These are phyloP conservation scores for Suhomyces faveliae DNA, from an alignment of 805 yeast species.

Conservation along the genomic window DNA sequence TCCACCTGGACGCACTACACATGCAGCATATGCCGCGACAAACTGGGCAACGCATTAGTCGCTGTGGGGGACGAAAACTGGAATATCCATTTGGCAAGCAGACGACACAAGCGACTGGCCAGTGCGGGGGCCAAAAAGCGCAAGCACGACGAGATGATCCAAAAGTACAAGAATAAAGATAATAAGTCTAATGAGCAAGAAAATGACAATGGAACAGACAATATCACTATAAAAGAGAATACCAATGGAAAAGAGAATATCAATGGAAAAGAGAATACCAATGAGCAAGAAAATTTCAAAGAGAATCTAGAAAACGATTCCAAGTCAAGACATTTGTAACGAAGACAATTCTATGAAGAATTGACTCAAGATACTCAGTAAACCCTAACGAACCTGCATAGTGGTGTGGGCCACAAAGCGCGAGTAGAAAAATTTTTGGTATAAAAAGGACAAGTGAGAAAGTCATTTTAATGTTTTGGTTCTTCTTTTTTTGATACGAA, in stretches of 20 bases:
- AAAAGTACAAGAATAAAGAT: constrained; percentile 1
- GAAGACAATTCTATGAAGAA: too few relatives aligned
- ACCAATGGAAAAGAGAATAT: background rate
- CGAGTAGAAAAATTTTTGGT: background rate
- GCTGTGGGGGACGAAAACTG: constrained; percentile 74
- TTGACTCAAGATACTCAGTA: too few relatives aligned
- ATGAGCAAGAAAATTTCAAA: background rate
- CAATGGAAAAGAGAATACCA: constrained; percentile 1
- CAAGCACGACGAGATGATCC: constrained; percentile 48
- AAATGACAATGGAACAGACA: constrained; percentile 1
- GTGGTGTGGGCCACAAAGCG: background rate
- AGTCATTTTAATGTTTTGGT: constrained; percentile 5
- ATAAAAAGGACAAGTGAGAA: background rate
- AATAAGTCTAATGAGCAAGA: too few relatives aligned
- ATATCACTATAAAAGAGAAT: background rate
- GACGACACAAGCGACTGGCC: constrained; percentile 61
- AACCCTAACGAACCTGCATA: background rate
- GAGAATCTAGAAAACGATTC: too few relatives aligned
- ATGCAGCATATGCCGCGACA: constrained; percentile 66
- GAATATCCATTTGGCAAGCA: constrained; percentile 64
- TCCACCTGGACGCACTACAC: constrained; percentile 62
- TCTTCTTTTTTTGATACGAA: constrained; percentile 34
- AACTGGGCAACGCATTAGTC: constrained; percentile 53
- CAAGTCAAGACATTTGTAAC: too few relatives aligned
- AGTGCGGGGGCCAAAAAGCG: constrained; percentile 49